These are phyloP conservation scores for Senna siamea DNA, from an alignment of 306 rosid species.

Conservation along the genomic window DNA sequence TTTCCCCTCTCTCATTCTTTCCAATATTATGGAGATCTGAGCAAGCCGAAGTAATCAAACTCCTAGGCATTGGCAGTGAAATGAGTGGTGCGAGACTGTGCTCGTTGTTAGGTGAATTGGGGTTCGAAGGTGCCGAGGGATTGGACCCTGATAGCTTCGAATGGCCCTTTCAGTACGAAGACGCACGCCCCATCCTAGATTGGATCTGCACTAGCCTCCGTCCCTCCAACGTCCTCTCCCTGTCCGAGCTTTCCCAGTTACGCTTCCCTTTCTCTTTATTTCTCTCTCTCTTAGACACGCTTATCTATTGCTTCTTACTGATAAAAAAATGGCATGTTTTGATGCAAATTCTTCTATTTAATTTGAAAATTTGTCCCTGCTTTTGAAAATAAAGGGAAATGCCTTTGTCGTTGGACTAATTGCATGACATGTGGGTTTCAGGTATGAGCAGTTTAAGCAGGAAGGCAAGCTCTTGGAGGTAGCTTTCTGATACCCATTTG, in stretches of 20 bases:
- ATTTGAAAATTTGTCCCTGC: neutral
- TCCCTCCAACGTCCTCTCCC: conserved; percentile 84
- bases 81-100: conserved; percentile 81
- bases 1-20: neutral
- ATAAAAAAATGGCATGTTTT: neutral
- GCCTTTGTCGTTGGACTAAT: neutral
- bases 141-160: conserved; percentile 93
- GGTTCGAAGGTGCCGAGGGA: conserved; percentile 61
- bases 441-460: conserved; percentile 75
- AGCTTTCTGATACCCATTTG: neutral
- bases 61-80: neutral
- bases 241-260: conserved; percentile 78
- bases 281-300: neutral
- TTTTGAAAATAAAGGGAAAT: neutral
- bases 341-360: neutral
- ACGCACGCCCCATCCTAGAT: conserved; percentile 82
- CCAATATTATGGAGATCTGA: too few species aligned
- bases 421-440: conserved; percentile 33
- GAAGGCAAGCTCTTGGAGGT: conserved; percentile 96
- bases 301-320: conserved; percentile 1
- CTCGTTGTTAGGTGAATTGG: conserved; percentile 69
- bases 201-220: conserved; percentile 98
- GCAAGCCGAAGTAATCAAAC: too few species aligned
- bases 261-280: conserved; percentile 4
- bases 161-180: conserved; percentile 95